phyloP scores from a whole-genome alignment of 2,329 filamentous ascomycete species.

The Trichoderma lentiforme region DNA sequence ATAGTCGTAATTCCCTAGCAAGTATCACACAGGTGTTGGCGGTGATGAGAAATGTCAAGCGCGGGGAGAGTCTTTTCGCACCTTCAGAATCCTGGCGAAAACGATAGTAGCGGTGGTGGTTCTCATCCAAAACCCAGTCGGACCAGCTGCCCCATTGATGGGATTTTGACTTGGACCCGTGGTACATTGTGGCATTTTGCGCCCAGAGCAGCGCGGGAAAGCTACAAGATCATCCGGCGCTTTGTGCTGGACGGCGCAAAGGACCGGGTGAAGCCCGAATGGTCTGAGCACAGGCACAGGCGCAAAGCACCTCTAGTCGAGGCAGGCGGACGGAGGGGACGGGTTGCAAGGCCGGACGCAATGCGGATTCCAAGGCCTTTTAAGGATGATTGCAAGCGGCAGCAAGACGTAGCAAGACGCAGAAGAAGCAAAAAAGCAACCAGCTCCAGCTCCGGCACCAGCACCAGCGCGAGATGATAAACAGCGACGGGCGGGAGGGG shows the following conservation, averaged over 20 bases:
- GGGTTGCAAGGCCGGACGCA: slow-evolving; percentile 20
- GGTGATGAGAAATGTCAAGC: slow-evolving; percentile 9
- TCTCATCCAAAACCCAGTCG: slow-evolving; percentile 26
- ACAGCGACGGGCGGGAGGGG: slow-evolving; percentile 19
- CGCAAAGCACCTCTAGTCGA: slow-evolving; percentile 15
- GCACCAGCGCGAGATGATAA: slow-evolving; percentile 20
- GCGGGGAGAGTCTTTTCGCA: slow-evolving; percentile 18
- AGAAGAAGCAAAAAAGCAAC: neutral
- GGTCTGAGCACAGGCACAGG: neutral
- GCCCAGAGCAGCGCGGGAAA: slow-evolving; percentile 19
- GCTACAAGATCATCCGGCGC: slow-evolving; percentile 19
- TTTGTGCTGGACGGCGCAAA: slow-evolving; percentile 16
- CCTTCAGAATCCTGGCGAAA: slow-evolving; percentile 28
- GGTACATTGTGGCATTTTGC: slow-evolving; percentile 31
- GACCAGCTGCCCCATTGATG: slow-evolving; percentile 29
- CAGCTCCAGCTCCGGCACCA: neutral
- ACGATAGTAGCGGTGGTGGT: slow-evolving; percentile 23
- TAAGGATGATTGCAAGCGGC: slow-evolving; percentile 6
- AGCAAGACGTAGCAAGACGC: neutral
- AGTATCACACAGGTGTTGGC: neutral
- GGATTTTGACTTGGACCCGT: slow-evolving; percentile 28
- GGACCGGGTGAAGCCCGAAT: slow-evolving; percentile 10
- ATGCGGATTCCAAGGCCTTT: slow-evolving; percentile 16
- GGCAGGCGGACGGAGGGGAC: slow-evolving; percentile 16
- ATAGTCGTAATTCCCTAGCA: slow-evolving; percentile 23